These are phyloP conservation scores for Phlebopus sp. DNA, from an alignment of 1,284 basidiomycete species.

Conservation along the genomic window DNA sequence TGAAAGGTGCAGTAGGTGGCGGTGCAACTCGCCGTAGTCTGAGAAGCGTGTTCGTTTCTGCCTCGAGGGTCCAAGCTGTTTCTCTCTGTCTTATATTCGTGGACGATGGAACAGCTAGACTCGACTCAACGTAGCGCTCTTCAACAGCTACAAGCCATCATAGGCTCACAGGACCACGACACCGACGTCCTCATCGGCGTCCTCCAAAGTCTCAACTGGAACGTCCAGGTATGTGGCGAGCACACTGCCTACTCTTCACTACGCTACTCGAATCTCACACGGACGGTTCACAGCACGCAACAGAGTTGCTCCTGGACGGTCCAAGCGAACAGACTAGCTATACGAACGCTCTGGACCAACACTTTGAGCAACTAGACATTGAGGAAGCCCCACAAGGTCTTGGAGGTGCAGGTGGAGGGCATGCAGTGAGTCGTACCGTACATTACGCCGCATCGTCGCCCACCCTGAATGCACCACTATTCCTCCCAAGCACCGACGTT, in stretches of 20 bases:
- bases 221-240: conserved; percentile 52
- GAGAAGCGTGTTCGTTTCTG: no score
- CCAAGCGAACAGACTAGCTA: conserved; percentile 19
- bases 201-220: conserved; percentile 63
- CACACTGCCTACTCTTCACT: not conserved
- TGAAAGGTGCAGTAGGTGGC: not conserved
- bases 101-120: conserved; percentile 18
- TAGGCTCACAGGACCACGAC: conserved; percentile 43
- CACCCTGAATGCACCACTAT: not conserved
- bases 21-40: not conserved
- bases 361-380: conserved; percentile 44
- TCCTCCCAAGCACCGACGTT: conserved; percentile 2
- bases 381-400: conserved; percentile 49
- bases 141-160: conserved; percentile 17
- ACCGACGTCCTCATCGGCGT: conserved; percentile 56
- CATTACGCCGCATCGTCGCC: not conserved
- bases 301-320: conserved; percentile 56
- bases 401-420: conserved; percentile 13
- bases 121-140: conserved; percentile 16
- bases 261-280: not conserved
- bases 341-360: conserved; percentile 11
- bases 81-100: no score
- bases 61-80: no score
- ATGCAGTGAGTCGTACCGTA: conserved; percentile 10
- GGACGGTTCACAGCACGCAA: conserved; percentile 44